These are phyloP conservation scores for Venturia carpophila DNA, from an alignment of 2,329 filamentous ascomycete genomes.

Conservation along the genomic window DNA sequence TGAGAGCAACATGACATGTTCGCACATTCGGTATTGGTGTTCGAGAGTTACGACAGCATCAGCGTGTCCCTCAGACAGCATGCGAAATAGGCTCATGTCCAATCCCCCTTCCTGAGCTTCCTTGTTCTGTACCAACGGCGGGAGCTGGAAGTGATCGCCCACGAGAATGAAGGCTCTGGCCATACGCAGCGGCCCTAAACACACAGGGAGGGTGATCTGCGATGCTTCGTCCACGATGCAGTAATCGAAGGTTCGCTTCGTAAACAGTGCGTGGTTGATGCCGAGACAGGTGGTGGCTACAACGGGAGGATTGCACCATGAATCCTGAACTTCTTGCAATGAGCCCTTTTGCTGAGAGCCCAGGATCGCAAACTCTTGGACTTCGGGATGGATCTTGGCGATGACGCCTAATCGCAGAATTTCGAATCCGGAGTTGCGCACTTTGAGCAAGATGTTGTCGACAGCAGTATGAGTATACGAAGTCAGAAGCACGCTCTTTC, in stretches of 20 bases:
- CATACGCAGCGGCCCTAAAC: constrained; percentile 87
- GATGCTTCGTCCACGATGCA: constrained; percentile 98
- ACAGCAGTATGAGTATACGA: constrained; percentile 97
- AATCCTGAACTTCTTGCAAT: constrained; percentile 74
- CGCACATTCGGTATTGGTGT: constrained; percentile 97
- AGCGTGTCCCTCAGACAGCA: constrained; percentile 82
- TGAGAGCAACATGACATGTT: constrained; percentile 90
- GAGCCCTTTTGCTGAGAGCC: constrained; percentile 64
- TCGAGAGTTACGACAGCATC: constrained; percentile 83
- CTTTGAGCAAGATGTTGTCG: constrained; percentile 93
- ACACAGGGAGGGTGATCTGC: constrained; percentile 93
- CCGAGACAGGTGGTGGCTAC: constrained; percentile 94
- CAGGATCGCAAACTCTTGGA: constrained; percentile 75
- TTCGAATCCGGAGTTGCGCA: constrained; percentile 67
- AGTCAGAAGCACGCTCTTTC: constrained; percentile 86
- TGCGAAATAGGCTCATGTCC: constrained; percentile 88
- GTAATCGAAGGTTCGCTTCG: constrained; percentile 85
- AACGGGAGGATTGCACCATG: constrained; percentile 78
- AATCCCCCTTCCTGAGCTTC: constrained; percentile 77
- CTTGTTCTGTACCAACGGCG: constrained; percentile 87
- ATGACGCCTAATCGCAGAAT: constrained; percentile 79
- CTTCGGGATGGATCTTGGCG: constrained; percentile 80
- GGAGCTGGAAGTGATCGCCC: constrained; percentile 92
- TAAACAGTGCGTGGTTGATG: constrained; percentile 82
- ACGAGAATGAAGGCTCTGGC: constrained; percentile 89